Conservation (phyloP, 495 filamentous ascomycete genomes). For the Diplogelasinospora grovesii region DNA sequence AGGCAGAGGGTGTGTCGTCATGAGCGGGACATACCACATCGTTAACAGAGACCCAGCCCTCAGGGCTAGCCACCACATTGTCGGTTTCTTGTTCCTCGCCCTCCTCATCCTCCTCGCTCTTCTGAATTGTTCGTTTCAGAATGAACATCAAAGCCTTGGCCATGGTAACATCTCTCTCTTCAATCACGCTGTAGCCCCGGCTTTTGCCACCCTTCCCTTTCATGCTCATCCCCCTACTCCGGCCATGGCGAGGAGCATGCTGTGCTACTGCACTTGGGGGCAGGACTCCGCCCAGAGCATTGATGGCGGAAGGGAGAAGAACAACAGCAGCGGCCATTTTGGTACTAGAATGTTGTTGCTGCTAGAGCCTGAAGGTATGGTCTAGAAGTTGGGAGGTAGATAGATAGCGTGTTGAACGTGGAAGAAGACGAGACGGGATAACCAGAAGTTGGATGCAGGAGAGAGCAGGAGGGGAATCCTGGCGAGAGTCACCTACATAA, state of each 20-base stretch:
- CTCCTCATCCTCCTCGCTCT: slow-evolving; percentile 28
- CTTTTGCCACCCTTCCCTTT: slow-evolving; percentile 26
- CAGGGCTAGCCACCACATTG: slow-evolving; percentile 33
- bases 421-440: too few relatives aligned
- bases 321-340: slow-evolving; percentile 31
- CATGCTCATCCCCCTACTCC: slow-evolving; percentile 35
- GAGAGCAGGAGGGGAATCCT: too few relatives aligned
- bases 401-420: too few relatives aligned
- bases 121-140: slow-evolving; percentile 33
- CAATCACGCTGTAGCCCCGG: slow-evolving; percentile 35
- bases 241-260: slow-evolving; percentile 36
- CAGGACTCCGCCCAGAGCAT: slow-evolving; percentile 33
- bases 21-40: slow-evolving; percentile 27
- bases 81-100: slow-evolving; percentile 30
- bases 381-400: too few relatives aligned
- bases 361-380: not conserved
- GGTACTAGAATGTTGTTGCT: too few relatives aligned
- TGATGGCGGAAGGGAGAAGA: slow-evolving; percentile 26
- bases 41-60: slow-evolving; percentile 36
- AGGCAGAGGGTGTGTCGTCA: not conserved
- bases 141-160: slow-evolving; percentile 39
- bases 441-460: too few relatives aligned
- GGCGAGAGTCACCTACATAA: not conserved
- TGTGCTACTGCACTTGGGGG: slow-evolving; percentile 37
- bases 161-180: slow-evolving; percentile 34